Percentiles rank a stretch among this genome's conserved stretches.
These are phyloP conservation scores for Fabrea salina DNA, from an alignment of 169 alveolate genomes.

Conservation along the genomic window DNA sequence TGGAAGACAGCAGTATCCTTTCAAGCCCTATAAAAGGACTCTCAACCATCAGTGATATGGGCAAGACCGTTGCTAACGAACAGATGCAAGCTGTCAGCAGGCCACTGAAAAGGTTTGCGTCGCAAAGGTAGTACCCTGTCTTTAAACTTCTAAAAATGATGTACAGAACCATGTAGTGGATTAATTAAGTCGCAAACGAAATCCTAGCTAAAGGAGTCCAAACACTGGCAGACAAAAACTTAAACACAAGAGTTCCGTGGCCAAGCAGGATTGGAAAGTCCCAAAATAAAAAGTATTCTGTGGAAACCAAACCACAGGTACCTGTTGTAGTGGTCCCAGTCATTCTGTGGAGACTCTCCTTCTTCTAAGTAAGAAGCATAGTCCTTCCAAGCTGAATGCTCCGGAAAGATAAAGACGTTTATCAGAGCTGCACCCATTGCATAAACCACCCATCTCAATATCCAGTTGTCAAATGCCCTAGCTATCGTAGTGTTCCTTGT, in stretches of 20 bases:
- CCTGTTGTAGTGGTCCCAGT: too few relatives aligned
- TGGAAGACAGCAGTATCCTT: background rate
- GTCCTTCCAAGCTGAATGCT: too few relatives aligned
- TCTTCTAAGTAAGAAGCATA: too few relatives aligned
- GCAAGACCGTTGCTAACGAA: background rate
- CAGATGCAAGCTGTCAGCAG: background rate
- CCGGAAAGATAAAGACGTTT: background rate
- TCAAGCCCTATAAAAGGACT: slow-evolving; percentile 8
- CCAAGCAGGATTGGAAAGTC: slow-evolving; percentile 12
- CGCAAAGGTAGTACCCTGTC: background rate
- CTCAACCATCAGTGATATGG: background rate
- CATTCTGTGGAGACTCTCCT: too few relatives aligned
- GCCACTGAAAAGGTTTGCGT: background rate
- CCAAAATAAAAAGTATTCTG: background rate
- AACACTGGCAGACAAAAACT: background rate
- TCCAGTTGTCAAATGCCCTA: background rate
- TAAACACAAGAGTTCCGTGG: background rate
- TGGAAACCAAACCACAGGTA: too few relatives aligned
- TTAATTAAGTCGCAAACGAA: slow-evolving; percentile 27
- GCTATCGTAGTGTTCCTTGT: background rate
- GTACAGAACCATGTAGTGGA: slow-evolving; percentile 7
- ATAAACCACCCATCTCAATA: background rate
- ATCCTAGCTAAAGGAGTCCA: slow-evolving; percentile 47
- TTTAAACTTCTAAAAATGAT: background rate
- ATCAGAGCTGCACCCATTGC: background rate